Evolutionary conservation across 768 basidiomycete genomes (phyloP), one percentile per base, ranked within the genome.

Genomic region (Russula brevipes): DNA sequence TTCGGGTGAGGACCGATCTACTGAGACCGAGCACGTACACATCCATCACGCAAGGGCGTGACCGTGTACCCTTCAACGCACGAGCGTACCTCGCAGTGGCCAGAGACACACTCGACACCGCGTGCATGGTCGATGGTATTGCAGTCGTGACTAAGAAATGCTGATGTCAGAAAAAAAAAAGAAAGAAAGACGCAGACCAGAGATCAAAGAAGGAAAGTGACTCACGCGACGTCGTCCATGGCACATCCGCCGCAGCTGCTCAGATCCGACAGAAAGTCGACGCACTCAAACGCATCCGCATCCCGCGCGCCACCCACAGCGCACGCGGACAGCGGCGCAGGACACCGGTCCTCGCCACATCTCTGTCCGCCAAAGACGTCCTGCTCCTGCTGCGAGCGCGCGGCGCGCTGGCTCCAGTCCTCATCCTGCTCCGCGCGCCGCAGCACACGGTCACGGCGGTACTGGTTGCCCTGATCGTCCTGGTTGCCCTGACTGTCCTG

Each of bases 231-330:
- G 57, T 74, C 68, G 16, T 70, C 45, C 10, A 44, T 62, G 7
- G 71, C 70, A 64, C 74, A 75, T 33, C 74, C 74, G 19, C 73
- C 74, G 55, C 72, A 75, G 51, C 70, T 70, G 8, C 53, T 56
- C 36, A 74, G 66, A 55, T 75, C 74, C 58, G 67, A 68, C 17
- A 42, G 41, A 38, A 71, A 57, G 41, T 74, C 72, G 12, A 72
- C 73, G 50, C 74, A 75, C 58, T 75, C 73, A 57, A 68, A 71
- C 3, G 69, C 73, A 3, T 68, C 61, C 30, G 47, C 44, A 44
- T 71, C 42, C 16, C 31, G 14, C 39, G 45, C 41, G 47, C 47
- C 64, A 7, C 41, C 49, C 12, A 65, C 59, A 17, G 60, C 60
- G 54, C 63, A 65, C 36, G 59, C 60, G 0, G 19, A 50, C 35